Evolutionary conservation across 495 filamentous ascomycete species (phyloP), one percentile per base, ranked within the genome.

Genomic region (Hypoxylon intermedium): DNA sequence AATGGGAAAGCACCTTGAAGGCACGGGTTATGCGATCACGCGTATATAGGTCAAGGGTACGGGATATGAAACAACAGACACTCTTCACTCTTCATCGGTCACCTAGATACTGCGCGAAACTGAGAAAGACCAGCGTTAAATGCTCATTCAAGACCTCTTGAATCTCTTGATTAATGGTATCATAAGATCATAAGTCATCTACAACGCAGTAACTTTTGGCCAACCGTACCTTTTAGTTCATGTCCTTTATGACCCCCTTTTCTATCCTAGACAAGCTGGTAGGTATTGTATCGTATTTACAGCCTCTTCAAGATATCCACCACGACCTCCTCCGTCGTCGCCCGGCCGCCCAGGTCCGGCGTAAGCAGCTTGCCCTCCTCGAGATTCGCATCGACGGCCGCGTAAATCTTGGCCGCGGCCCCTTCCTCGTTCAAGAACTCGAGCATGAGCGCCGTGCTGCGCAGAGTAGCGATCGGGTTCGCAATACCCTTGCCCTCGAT

Each of bases 381-480:
- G 42, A 99, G 76, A 77, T 93, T 96, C 26, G 77, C 92, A 77
- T 99, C 95, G 37, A 98, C 93, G 24, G 93, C 95, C 53, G 83
- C 77, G 70, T 98, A 96, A 59, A 99, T 93, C 81, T 80, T 85
- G 7, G 87, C 91, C 7, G 94, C 95, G 12, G 94, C 94, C 58
- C 83, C 79, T 72, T 89, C 86, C 80, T 96, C 88, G 16, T 88
- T 85, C 63, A 97, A 73, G 75, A 99, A 99, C 80, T 97, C 93
- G 60, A 99, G 81, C 93, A 98, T 97, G 68, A 97, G 81, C 36
- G 88, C 94, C 16, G 92, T 87, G 74, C 89, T 94, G 72, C 94
- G 82, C 61, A 98, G 82, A 13, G 93, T 99, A 37, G 94, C 94
- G 71, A 99, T 91, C 41, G 94, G 94, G 78, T 99, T 98, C 64